Evolutionary conservation across 305 asterid species (phyloP).

Genomic region (Fraxinus angustifolia): DNA sequence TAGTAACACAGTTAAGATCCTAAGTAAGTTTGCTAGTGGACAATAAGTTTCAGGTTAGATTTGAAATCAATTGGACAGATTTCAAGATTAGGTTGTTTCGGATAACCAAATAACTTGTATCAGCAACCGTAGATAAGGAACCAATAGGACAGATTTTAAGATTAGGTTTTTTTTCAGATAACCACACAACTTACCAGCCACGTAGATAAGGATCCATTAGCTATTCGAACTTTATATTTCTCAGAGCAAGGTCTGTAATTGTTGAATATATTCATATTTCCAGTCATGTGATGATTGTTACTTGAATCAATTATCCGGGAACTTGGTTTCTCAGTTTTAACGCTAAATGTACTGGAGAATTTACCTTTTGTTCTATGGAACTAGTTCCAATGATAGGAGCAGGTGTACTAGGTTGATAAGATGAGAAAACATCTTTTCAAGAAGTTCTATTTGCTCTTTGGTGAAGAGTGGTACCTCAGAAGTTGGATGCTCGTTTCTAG

Average conservation of each 20-base stretch:
- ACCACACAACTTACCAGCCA: background rate
- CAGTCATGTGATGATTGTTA: background rate
- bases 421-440: background rate
- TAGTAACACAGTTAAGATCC: background rate
- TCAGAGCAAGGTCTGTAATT: background rate
- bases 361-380: background rate
- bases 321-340: background rate
- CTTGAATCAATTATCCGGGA: background rate
- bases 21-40: background rate
- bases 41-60: background rate
- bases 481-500: background rate
- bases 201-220: background rate
- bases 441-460: background rate
- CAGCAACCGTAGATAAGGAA: background rate
- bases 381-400: background rate
- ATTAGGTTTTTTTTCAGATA: background rate
- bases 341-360: background rate
- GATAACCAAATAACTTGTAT: background rate
- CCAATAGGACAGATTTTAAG: background rate
- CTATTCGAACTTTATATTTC: background rate
- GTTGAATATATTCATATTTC: background rate
- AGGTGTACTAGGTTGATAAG: background rate
- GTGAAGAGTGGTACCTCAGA: background rate
- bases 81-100: background rate
- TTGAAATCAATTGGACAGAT: background rate